Evolutionary conservation across 345 rosid genomes (phyloP), one percentile per base, ranked within the genome.

Genomic region (Rhodomyrtus tomentosa): DNA sequence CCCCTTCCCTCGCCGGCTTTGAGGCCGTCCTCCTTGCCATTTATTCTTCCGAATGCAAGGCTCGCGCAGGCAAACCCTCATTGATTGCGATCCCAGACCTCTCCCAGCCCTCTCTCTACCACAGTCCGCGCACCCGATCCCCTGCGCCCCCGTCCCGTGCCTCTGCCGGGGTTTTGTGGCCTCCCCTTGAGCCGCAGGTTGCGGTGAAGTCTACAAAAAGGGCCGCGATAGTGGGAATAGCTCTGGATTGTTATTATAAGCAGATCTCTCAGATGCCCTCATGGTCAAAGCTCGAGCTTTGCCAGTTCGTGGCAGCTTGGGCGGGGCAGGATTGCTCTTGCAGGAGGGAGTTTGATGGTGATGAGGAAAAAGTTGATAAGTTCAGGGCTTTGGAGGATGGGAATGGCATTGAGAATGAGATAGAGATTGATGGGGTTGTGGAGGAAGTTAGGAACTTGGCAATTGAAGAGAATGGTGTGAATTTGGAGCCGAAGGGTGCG

Each of bases 1-100:
- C 94, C 55, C 95, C 91, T n/a, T 93, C 98, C 16, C 94, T 97
- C 50, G 88, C 99, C 16, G 99, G 99, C 25, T 95, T 95, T 82
- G 99, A 97, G 86, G 98, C 99, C 10, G 98, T 97, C 29, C 95
- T 95, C 55, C 96, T 97, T 50, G 98, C 98, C 6, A 88, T 97
- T 48, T 95, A 95, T 90, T 89, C 96, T 27, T 88, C 98, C 2
- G 98, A 97, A 84, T 94, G 86, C 55, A 97, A 95, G 85, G 62
- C 96, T 4, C 93, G 99, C 40, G 96, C 90, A 22, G 99, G 99
- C 0, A 97, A 97, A 81, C 90, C 96, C 3, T 81, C 93, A 15
- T 86, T 93, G n/a, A 93, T 95, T 11, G 93, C 95, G 73, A 92
- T 95, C 82, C 95, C 98, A 0, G 98, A 97, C 88, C 96, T 97